A percentile compares a stretch with the other conserved stretches of the same genome.
Evolutionary conservation across 257 asterid species (phyloP).

Genomic region (Rhazya stricta): DNA sequence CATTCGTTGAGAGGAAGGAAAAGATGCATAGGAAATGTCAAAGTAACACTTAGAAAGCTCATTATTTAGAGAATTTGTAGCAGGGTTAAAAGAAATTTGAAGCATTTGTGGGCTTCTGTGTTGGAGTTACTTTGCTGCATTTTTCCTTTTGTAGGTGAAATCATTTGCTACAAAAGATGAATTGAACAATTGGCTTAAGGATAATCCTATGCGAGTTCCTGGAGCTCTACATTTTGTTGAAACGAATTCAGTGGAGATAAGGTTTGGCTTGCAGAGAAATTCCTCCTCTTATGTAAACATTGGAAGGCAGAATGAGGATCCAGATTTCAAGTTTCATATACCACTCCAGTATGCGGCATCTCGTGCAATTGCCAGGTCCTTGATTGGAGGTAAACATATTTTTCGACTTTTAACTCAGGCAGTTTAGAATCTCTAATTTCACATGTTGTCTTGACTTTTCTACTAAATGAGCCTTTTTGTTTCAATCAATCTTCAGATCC

Average conservation of each 20-base stretch:
- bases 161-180: slow-evolving; percentile 33
- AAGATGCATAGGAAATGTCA: not conserved
- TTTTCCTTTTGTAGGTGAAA: slow-evolving; percentile 26
- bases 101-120: not conserved
- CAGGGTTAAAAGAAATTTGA: not conserved
- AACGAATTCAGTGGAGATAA: slow-evolving; percentile 24
- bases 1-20: not conserved
- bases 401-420: not conserved
- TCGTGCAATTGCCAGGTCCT: slow-evolving; percentile 36
- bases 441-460: not conserved
- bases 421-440: not conserved
- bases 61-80: too few relatives aligned
- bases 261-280: slow-evolving; percentile 36
- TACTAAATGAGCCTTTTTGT: not conserved
- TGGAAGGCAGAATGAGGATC: slow-evolving; percentile 36
- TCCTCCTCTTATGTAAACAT: slow-evolving; percentile 18
- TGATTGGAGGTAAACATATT: slow-evolving; percentile 31
- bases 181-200: slow-evolving; percentile 29
- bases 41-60: too few relatives aligned
- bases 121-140: not conserved
- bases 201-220: slow-evolving; percentile 31
- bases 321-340: slow-evolving; percentile 32
- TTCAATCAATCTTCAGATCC: slow-evolving; percentile 21
- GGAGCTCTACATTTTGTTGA: slow-evolving; percentile 37
- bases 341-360: slow-evolving; percentile 43